These are phyloP conservation scores for Coemansia interrupta DNA, from an alignment of 192 early-diverging fungal species.

Conservation along the genomic window DNA sequence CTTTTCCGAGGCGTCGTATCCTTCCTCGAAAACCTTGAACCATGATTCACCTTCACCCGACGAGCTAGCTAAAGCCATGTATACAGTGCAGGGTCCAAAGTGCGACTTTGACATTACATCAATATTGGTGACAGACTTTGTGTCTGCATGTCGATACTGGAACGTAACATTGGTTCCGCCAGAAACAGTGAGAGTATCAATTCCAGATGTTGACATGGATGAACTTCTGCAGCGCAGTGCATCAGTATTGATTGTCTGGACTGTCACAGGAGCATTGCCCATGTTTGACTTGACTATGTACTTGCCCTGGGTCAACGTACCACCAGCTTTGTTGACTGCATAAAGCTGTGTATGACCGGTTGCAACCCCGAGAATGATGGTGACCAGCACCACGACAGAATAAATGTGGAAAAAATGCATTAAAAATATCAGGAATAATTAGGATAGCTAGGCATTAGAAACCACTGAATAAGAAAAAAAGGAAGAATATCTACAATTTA, in stretches of 20 bases:
- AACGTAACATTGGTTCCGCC: conserved; percentile 3
- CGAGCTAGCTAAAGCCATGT: conserved; percentile 19
- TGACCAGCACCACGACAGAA: not conserved
- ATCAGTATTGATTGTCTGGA: not conserved
- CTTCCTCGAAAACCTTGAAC: conserved; percentile 43
- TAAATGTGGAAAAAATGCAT: not conserved
- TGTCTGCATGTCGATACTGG: not conserved
- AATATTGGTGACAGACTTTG: not conserved
- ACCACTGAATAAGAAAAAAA: conserved; percentile 3
- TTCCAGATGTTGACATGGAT: not conserved
- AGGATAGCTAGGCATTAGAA: not conserved
- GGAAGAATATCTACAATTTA: too few species aligned
- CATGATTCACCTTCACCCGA: conserved; percentile 22
- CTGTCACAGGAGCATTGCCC: conserved; percentile 2
- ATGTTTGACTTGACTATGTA: not conserved
- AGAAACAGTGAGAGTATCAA: not conserved
- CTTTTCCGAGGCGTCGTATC: conserved; percentile 17
- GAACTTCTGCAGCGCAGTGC: not conserved
- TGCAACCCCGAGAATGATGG: not conserved
- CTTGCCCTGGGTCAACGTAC: not conserved
- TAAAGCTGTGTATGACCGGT: not conserved
- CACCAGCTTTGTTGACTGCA: not conserved
- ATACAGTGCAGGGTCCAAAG: conserved; percentile 24
- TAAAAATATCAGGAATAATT: not conserved
- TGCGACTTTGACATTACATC: conserved; percentile 12